Percentiles rank a stretch among this genome's conserved stretches.
Conservation (phyloP, 176 grass and related monocot genomes). For the Juncus inflexus region DNA sequence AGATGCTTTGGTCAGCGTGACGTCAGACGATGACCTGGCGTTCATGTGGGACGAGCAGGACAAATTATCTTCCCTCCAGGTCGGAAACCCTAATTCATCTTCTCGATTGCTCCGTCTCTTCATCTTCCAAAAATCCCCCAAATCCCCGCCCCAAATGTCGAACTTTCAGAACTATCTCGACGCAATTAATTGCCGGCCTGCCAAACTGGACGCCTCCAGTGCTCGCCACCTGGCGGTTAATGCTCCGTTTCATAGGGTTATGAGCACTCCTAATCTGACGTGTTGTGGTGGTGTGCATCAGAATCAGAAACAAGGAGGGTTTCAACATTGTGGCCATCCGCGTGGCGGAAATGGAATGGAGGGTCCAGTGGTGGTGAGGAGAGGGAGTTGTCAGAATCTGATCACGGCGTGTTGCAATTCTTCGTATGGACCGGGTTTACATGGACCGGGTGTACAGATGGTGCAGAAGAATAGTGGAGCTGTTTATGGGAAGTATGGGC, state of each 20-base stretch:
- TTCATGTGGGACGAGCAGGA: conserved; percentile 92
- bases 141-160: not conserved
- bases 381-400: conserved; percentile 17
- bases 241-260: not conserved
- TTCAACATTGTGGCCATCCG: not conserved
- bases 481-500: not conserved
- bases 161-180: conserved; percentile 3
- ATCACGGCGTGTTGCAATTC: not conserved
- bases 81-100: conserved; percentile 33
- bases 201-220: not conserved
- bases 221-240: not conserved
- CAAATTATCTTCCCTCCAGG: conserved; percentile 37
- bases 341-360: not conserved
- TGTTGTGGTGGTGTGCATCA: conserved; percentile 6
- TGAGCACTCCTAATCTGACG: conserved; percentile 20
- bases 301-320: not conserved
- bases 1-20: conserved; percentile 71
- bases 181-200: not conserved
- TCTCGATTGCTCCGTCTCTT: conserved; percentile 73
- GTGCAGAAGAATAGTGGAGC: not conserved
- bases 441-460: not conserved
- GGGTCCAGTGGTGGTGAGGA: not conserved
- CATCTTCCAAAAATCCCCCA: conserved; percentile 25
- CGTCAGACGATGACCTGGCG: conserved; percentile 66
- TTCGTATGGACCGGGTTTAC: not conserved